Evolutionary conservation across 805 yeast species (phyloP), one percentile per base, ranked within the genome.

Genomic region (Lachancea sp.): DNA sequence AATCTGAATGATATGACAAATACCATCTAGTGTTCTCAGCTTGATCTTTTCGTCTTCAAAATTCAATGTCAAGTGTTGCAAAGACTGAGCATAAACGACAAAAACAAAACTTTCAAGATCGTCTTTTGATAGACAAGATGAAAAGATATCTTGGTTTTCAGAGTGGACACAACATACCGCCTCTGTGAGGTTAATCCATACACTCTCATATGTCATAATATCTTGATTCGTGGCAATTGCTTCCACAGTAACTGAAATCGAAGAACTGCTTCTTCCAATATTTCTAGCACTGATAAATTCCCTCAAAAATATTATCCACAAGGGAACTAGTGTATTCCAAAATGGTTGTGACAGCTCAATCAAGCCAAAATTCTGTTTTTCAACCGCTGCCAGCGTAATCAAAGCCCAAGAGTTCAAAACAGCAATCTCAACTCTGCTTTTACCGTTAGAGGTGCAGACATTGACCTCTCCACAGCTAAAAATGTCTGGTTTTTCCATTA

Each of bases 51-150:
- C 45, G 26, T 62, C 63, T 22, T 63, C 63, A 12, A 49, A 46
- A 36, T 53, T 55, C 41, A 73, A 75, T 39, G 83, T 74, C 49
- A 89, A 69, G 0, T 83, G 77, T 54, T 86, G 95, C 39, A 89
- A 72, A 59, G 96, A 87, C 53, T 86, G 85, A 10, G 96, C 85
- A 65, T 84, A 85, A 33, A 90, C 62, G 26, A 89, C 82, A 58
- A 87, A 85, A 63, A 85, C 81, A 53, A 89, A 85, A 49, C 78
- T 78, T 3, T 74, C 70, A 1, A 77, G 67, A 49, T 82, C 89
- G 10, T 74, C 79, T 15, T 48, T 27, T 4, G 71, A 74, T 37
- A 86, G 60, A 30, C 78, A 69, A 1, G 69, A 65, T 5, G 68
- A 60, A 16, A 84, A 69, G 11, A 71, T 59, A 0, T 63, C 53